Conservation (phyloP, 2,329 filamentous ascomycete species). For the Fusarium sublunatum region DNA sequence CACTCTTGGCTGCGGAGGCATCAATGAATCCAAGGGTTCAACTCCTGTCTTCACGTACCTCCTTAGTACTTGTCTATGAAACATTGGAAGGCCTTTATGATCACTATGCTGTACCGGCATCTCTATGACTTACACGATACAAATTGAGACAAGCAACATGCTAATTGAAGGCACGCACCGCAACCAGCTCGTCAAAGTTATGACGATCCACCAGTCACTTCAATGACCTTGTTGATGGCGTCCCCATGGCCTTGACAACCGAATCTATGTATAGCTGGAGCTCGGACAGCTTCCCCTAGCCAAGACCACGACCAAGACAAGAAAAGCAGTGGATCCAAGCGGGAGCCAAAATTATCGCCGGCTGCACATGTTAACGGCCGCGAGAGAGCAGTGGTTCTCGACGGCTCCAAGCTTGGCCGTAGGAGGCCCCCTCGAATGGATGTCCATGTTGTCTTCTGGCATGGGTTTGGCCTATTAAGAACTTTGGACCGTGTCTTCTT, state of each 20-base stretch:
- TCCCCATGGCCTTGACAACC: slow-evolving; percentile 31
- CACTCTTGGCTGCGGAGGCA: neutral
- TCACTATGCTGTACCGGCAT: neutral
- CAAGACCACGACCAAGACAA: slow-evolving; percentile 16
- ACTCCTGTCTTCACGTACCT: neutral
- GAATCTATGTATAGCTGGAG: slow-evolving; percentile 38
- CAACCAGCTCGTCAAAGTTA: slow-evolving; percentile 31
- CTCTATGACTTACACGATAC: neutral
- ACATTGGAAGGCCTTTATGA: neutral
- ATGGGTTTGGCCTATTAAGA: neutral
- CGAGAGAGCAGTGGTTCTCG: slow-evolving; percentile 29
- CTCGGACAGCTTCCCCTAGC: slow-evolving; percentile 42
- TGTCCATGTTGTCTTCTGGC: neutral
- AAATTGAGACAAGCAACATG: too few species aligned
- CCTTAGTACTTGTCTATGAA: neutral
- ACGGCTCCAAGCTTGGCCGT: slow-evolving; percentile 6
- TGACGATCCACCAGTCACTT: slow-evolving; percentile 41
- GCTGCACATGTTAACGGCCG: slow-evolving; percentile 37
- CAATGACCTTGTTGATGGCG: slow-evolving; percentile 36
- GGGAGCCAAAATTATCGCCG: slow-evolving; percentile 16
- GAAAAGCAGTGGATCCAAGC: slow-evolving; percentile 32
- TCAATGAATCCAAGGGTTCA: neutral
- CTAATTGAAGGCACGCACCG: neutral
- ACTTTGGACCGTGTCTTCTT: neutral
- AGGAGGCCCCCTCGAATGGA: neutral